Base-by-base conservation (phyloP, 139 green algal species). In the Chlamydomonas urium region DNA sequence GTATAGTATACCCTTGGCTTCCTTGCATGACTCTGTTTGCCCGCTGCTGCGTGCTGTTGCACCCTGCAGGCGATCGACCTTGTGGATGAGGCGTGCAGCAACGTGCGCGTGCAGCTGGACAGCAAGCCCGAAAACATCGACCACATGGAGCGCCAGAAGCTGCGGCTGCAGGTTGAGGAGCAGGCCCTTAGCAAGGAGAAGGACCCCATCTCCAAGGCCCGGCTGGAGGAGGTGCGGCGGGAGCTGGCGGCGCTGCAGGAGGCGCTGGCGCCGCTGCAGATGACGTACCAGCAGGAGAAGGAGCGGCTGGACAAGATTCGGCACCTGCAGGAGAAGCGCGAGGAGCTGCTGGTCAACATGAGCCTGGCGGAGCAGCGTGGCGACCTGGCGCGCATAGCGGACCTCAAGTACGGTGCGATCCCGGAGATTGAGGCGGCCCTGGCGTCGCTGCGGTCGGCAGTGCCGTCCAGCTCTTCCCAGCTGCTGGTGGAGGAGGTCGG, bases 401-500 rank as follows among this genome's bases (percentile, higher is more conserved):
- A 90, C 75, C 80, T 89, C 68, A 87, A 81, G 66, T 94, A 96
- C 72, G 92, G 91, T 28, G 89, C 87, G 24, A 76, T 98, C 66
- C 79, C 77, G 21, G 92, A 97, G 38, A 76, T 97, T 57, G 86
- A 94, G 24, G 86, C 87, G 28, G 66, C 75, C 28, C 80, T 98
- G 29, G 75, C 82, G 77, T 67, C 57, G 67, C 73, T 91, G 47
- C n/a, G n/a, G n/a, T n/a, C n/a, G n/a, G n/a, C n/a, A n/a, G n/a
- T n/a, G n/a, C n/a, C n/a, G n/a, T n/a, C 53, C 53, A 14, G 53
- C 6, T 62, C 17, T 61, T 14, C 53, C 34, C 42, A 26, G 6
- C 93, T 97, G 90, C 86, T 97, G 50, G 88, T 71, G 3, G 93
- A 98, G 70, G 79, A 82, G 56, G 93, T 97, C 8, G 86, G 84